Evolutionary conservation across 768 basidiomycete genomes (phyloP).

Genomic region (Hericium coralloides): DNA sequence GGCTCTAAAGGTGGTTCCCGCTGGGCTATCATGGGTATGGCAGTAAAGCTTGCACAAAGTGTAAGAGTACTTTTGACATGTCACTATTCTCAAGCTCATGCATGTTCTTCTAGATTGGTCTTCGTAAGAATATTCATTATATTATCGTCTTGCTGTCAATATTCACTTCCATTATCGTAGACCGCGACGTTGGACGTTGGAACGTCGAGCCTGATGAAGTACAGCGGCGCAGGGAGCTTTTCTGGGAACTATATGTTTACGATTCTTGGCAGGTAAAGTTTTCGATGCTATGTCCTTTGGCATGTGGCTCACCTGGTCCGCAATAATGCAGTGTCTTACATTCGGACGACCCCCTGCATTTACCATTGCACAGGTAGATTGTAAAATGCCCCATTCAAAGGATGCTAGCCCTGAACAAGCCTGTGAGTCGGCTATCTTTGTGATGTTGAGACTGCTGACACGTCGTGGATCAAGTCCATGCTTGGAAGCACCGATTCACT

Average conservation of each 20-base stretch:
- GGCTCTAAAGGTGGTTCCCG: slow-evolving; percentile 31
- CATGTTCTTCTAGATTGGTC: slow-evolving; percentile 41
- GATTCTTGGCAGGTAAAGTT: slow-evolving; percentile 57
- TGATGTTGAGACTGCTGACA: background rate
- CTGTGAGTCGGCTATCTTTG: slow-evolving; percentile 44
- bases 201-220: slow-evolving; percentile 48
- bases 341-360: slow-evolving; percentile 65
- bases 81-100: slow-evolving; percentile 5
- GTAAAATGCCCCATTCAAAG: slow-evolving; percentile 27
- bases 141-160: background rate
- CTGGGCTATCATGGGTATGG: slow-evolving; percentile 65
- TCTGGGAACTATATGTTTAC: slow-evolving; percentile 58
- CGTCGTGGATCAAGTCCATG: slow-evolving; percentile 33
- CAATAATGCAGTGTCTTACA: slow-evolving; percentile 45
- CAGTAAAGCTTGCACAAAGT: slow-evolving; percentile 63
- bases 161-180: slow-evolving; percentile 24
- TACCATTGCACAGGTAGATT: slow-evolving; percentile 24
- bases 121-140: slow-evolving; percentile 41
- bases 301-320: background rate
- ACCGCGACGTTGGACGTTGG: slow-evolving; percentile 64
- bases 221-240: slow-evolving; percentile 45
- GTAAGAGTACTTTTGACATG: slow-evolving; percentile 22
- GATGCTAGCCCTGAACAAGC: slow-evolving; percentile 39
- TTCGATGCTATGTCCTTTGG: background rate
- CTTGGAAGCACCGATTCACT: slow-evolving; percentile 63